These are phyloP conservation scores for Penicillium atrosanguineum DNA, from an alignment of 495 filamentous ascomycete genomes.

Conservation along the genomic window DNA sequence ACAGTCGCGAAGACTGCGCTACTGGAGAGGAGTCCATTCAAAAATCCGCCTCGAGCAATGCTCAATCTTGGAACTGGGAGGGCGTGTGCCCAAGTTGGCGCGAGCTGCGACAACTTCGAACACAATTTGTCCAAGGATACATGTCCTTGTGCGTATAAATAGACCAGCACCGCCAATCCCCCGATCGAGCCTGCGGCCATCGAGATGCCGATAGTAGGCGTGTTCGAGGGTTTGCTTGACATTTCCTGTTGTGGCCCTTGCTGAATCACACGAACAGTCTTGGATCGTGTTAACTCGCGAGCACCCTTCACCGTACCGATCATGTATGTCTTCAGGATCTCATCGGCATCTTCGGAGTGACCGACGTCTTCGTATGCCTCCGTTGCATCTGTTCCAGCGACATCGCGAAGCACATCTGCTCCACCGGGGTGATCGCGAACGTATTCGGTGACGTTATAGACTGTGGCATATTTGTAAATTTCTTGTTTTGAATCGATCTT, in stretches of 20 bases:
- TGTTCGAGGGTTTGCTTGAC: background rate
- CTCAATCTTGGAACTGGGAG: background rate
- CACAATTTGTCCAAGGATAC: background rate
- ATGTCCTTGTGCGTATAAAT: background rate
- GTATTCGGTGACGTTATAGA: constrained; percentile 53
- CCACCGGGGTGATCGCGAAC: constrained; percentile 56
- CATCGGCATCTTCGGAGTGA: constrained; percentile 41
- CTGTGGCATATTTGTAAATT: constrained; percentile 2
- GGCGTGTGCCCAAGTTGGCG: background rate
- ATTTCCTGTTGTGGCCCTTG: constrained; percentile 1
- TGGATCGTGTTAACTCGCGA: constrained; percentile 9
- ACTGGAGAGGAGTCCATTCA: background rate
- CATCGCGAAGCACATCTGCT: constrained; percentile 40
- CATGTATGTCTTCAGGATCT: constrained; percentile 19
- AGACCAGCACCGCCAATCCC: background rate
- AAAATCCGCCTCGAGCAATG: background rate
- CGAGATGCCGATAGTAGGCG: background rate
- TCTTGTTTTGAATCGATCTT: background rate
- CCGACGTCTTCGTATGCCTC: constrained; percentile 51
- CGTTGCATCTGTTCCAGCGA: constrained; percentile 53
- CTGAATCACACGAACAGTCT: constrained; percentile 22
- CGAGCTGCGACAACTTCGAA: background rate
- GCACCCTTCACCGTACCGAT: constrained; percentile 27
- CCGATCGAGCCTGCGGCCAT: background rate
- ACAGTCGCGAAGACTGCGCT: constrained; percentile 11